Percentiles rank a stretch among this genome's conserved stretches.
Conservation (phyloP, 176 grass and related monocot species). For the Paspalum vaginatum region DNA sequence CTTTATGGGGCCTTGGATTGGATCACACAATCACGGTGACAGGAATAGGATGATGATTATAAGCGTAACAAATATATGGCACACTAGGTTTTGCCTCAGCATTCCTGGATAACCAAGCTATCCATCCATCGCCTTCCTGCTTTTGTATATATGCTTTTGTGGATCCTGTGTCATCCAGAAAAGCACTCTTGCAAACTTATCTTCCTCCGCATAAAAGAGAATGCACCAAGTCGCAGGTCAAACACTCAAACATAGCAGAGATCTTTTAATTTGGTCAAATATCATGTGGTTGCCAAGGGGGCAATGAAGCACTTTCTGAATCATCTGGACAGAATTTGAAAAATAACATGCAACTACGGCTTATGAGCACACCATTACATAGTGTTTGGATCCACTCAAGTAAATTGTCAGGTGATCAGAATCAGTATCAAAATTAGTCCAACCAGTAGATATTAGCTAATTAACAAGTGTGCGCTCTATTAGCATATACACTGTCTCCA, state of each 20-base stretch:
- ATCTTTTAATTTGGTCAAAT: background rate
- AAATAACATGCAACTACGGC: background rate
- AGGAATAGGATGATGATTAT: background rate
- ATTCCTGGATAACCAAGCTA: slow-evolving; percentile 26
- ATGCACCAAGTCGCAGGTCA: background rate
- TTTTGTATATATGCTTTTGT: background rate
- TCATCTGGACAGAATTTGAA: background rate
- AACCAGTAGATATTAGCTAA: too few relatives aligned
- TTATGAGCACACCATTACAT: background rate
- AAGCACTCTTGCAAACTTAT: slow-evolving; percentile 17
- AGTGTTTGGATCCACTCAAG: background rate
- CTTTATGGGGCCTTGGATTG: slow-evolving; percentile 41
- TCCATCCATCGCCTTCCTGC: background rate
- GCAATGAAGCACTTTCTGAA: background rate
- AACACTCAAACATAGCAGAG: background rate
- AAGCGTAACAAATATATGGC: slow-evolving; percentile 12
- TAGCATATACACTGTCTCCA: too few relatives aligned
- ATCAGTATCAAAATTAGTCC: too few relatives aligned
- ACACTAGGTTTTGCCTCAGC: slow-evolving; percentile 32
- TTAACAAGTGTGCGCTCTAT: too few relatives aligned
- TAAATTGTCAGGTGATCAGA: too few relatives aligned
- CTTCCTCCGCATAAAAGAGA: slow-evolving; percentile 15
- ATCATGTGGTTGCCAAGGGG: background rate
- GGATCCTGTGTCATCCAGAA: slow-evolving; percentile 35
- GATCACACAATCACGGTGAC: slow-evolving; percentile 29